Evolutionary conservation across 2,329 filamentous ascomycete species (phyloP).

Genomic region (Raffaelea albimanens): DNA sequence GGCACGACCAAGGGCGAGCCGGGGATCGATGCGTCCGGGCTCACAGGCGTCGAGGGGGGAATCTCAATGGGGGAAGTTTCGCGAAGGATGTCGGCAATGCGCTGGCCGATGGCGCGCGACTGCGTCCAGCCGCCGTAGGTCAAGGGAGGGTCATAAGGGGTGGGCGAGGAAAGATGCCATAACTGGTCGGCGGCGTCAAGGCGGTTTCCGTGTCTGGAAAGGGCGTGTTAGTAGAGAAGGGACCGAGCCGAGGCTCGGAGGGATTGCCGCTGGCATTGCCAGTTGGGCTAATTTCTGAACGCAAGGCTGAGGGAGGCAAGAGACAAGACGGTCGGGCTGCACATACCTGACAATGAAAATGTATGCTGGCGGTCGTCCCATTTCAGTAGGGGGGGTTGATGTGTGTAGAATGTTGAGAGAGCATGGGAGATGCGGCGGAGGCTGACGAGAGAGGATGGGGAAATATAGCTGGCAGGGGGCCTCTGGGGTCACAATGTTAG

Average conservation of each 20-base stretch:
- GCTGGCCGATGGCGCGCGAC: constrained; percentile 67
- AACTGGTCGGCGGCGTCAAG: constrained; percentile 90
- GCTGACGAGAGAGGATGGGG: not conserved
- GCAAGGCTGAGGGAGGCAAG: no score
- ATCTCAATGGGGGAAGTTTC: constrained; percentile 36
- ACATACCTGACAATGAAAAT: constrained; percentile 41
- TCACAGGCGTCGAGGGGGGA: not conserved
- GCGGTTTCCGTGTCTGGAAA: constrained; percentile 73
- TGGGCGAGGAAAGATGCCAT: constrained; percentile 88
- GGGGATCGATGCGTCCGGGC: not conserved
- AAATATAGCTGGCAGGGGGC: no score
- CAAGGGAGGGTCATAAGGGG: constrained; percentile 89
- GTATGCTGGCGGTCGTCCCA: constrained; percentile 39
- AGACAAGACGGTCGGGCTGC: not conserved
- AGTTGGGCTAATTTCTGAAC: no score
- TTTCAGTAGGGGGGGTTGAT: constrained; percentile 13
- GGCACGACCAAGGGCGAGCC: no score
- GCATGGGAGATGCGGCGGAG: not conserved
- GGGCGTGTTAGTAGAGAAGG: not conserved
- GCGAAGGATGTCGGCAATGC: constrained; percentile 66
- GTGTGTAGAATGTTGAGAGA: not conserved
- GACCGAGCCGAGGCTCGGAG: no score
- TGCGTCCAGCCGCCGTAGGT: constrained; percentile 94
- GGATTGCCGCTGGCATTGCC: no score
- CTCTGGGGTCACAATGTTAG: no score